A percentile compares a stretch with the other conserved stretches of the same genome.
phyloP scores from a whole-genome alignment of 768 basidiomycete species.

The Phallus indusiatus region DNA sequence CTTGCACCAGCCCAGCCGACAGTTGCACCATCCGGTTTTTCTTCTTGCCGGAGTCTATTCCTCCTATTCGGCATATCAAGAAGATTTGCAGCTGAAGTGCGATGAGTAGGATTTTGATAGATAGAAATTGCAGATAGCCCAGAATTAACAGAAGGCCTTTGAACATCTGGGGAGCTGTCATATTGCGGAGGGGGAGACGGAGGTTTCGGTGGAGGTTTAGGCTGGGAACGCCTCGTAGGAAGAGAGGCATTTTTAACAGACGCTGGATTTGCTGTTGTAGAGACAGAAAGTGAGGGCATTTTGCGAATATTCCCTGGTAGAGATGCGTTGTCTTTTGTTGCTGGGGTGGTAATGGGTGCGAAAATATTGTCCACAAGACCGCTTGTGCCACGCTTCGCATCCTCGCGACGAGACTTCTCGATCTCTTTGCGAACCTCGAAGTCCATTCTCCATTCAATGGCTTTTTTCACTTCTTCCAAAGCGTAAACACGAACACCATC shows the following conservation, averaged over 20 bases:
- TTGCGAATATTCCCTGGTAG: background rate
- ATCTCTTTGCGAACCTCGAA: constrained; percentile 66
- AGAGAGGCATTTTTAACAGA: background rate
- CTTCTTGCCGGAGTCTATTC: background rate
- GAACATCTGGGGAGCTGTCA: constrained; percentile 20
- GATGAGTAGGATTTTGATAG: constrained; percentile 35
- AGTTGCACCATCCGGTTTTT: constrained; percentile 3
- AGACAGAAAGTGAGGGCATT: constrained; percentile 10
- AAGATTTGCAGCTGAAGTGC: constrained; percentile 51
- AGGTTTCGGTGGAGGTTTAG: constrained; percentile 34
- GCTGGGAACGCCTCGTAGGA: constrained; percentile 14
- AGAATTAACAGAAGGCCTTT: constrained; percentile 26
- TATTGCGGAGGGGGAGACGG: constrained; percentile 19
- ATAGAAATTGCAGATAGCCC: constrained; percentile 36
- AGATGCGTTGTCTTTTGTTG: background rate
- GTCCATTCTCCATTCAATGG: constrained; percentile 82
- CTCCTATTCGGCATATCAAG: constrained; percentile 36
- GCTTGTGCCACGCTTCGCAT: constrained; percentile 42
- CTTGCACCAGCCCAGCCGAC: constrained; percentile 34
- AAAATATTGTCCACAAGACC: constrained; percentile 24
- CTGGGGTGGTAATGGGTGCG: constrained; percentile 6
- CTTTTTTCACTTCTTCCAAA: constrained; percentile 76
- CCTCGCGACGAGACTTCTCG: constrained; percentile 61
- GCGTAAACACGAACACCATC: constrained; percentile 87
- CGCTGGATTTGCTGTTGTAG: constrained; percentile 11